phyloP scores from a whole-genome alignment of 23 red algal species.

The Pyropia yezoensis region DNA sequence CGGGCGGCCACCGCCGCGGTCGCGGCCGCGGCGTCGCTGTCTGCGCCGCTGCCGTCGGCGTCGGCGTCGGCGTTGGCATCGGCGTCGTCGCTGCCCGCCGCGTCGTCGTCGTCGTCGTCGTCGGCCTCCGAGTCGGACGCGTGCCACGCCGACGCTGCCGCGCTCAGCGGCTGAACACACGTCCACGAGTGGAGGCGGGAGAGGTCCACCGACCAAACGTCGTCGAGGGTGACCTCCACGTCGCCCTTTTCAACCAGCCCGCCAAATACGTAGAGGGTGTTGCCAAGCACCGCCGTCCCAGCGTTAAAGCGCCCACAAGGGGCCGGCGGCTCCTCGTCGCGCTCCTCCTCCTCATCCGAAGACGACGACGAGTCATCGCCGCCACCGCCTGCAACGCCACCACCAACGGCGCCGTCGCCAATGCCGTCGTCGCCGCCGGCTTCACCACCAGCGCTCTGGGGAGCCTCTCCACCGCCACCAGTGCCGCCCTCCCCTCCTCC shows the following conservation, averaged over 20 bases:
- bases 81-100: conserved; percentile 10
- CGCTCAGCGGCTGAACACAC: conserved; percentile 39
- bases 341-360: conserved; percentile 43
- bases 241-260: conserved; percentile 53
- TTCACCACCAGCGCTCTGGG: not conserved
- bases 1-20: conserved; percentile 8
- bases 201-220: conserved; percentile 67
- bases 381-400: conserved; percentile 5
- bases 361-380: conserved; percentile 1
- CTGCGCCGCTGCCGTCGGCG: conserved; percentile 24
- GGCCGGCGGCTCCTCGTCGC: conserved; percentile 17
- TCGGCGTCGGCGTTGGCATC: conserved; percentile 31
- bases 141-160: conserved; percentile 38
- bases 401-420: not conserved
- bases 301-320: conserved; percentile 54
- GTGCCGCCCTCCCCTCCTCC: not conserved
- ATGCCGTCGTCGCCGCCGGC: not conserved
- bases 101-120: conserved; percentile 18
- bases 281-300: conserved; percentile 39
- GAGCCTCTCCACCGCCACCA: not conserved
- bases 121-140: conserved; percentile 53
- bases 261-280: conserved; percentile 44
- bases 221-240: conserved; percentile 53
- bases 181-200: conserved; percentile 42
- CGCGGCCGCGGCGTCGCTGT: conserved; percentile 18